A percentile compares a stretch with the other conserved stretches of the same genome.
Evolutionary conservation across 2,329 filamentous ascomycete genomes (phyloP).

Genomic region (Emmonsia crescens): DNA sequence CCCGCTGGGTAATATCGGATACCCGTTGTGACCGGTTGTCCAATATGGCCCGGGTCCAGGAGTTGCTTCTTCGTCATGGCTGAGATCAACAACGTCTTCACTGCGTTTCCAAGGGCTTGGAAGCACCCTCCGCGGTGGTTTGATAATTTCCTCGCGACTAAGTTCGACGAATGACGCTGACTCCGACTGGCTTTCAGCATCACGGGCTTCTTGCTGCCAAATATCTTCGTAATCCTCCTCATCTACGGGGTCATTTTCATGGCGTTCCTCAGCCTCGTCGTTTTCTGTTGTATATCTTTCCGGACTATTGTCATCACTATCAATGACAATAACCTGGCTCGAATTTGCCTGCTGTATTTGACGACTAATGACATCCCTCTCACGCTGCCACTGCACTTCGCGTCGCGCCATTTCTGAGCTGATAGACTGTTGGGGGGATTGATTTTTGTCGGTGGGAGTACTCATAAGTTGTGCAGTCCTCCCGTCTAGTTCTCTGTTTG

Average conservation of each 20-base stretch:
- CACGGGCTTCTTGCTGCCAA: constrained; percentile 37
- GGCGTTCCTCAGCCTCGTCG: constrained; percentile 8
- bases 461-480: background rate
- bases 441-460: background rate
- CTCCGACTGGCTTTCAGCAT: constrained; percentile 25
- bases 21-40: constrained; percentile 19
- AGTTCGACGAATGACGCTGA: constrained; percentile 14
- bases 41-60: constrained; percentile 20
- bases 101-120: constrained; percentile 26
- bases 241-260: constrained; percentile 8
- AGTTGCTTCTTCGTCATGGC: constrained; percentile 16
- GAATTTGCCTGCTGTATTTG: constrained; percentile 34
- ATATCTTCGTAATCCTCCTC: constrained; percentile 35
- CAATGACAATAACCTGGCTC: constrained; percentile 35
- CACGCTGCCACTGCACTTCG: constrained; percentile 35
- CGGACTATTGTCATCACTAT: constrained; percentile 22
- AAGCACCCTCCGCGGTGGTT: constrained; percentile 16
- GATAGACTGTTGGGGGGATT: background rate
- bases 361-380: constrained; percentile 35
- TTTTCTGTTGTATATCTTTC: constrained; percentile 5
- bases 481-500: background rate
- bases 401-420: constrained; percentile 20
- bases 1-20: constrained; percentile 11
- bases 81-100: constrained; percentile 16
- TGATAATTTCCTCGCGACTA: constrained; percentile 14